Base-by-base conservation (phyloP, 805 yeast species). In the Wickerhamiella azyma region DNA sequence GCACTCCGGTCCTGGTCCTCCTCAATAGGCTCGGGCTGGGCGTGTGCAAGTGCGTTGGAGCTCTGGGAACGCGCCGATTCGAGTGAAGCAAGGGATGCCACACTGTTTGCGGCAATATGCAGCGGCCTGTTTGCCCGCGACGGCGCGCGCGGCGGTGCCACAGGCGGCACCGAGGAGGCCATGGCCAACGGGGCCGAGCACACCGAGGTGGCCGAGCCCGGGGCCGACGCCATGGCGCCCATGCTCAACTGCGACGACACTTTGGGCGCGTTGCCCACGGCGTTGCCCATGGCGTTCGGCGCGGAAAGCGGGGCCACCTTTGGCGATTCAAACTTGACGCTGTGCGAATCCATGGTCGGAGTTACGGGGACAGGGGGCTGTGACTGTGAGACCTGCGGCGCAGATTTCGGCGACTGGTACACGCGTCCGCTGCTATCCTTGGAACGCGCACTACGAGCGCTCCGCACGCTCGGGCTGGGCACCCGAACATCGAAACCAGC, bases 401-500 rank as follows among this genome's bases (percentile, higher is more conserved):
- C 9, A 5, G 32, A 28, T 5, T 7, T 28, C 11, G 32, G 32
- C 32, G 32, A 11, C 32, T 11, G 32, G n/a, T 28, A 28, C 5
- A 4, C 2, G n/a, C 16, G 5, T 33, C 37, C 19, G 33, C 33
- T 28, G 30, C 30, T 28, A 8, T 6, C 33, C 33, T 30, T 30
- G 16, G 16, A 17, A 29, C 21, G 6, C 10, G 36, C 33, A 17
- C 26, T 30, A 29, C 21, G 6, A 5, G 36, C 33, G 43, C 14
- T n/a, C 11, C 18, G 21, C 9, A 30, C 28, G 37, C 43, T 30
- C 5, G 7, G 13, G 3, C 7, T 7, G 19, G 33, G 21, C 10
- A 13, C 16, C 16, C 26, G 57, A 35, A 61, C 65, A 33, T 65
- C 68, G 48, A 67, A 66, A 9, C 71, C 71, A 4, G 71, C 71